Base-by-base conservation (phyloP, 805 yeast species). In the Metschnikowia drakensbergensis region DNA sequence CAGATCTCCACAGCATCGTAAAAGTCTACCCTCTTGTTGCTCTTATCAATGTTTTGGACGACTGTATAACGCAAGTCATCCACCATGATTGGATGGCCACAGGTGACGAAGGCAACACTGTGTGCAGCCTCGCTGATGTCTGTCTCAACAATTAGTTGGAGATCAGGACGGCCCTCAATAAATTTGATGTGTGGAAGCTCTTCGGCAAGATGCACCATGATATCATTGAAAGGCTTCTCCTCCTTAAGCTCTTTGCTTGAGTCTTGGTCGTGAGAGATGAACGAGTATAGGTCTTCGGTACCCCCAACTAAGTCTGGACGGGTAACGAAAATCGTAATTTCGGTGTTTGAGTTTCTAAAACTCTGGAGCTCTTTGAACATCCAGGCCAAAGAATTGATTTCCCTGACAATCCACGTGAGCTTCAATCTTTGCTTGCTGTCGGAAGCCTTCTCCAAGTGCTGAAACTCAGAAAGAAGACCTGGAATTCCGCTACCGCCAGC, bases 401-500 rank as follows among this genome's bases (percentile, higher is more conserved):
- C 61, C 42, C 61, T 46, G 11, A 62, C 47, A 8, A 65, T 60
- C 72, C 71, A 66, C 11, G 58, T 38, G 39, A 68, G 52, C 45
- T 58, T 58, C 34, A 61, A 46, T 25, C 48, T 49, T 13, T 57
- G 55, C 50, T 31, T 43, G 32, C 29, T 37, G 29, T 46, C 48
- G 9, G 47, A 46, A 1, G 53, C 49, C 8, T 49, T 39, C 13
- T 64, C 64, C 46, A 67, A 50, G 48, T 66, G 62, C 35, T 57
- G 46, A 38, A 72, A 74, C 54, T 74, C 75, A 17, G 73, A 69
- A 41, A 67, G 64, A 25, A 75, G 65, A 23, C 82, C 87, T 0
- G 92, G 83, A 45, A 86, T 71, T 46, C 94, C 94, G 46, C 81
- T 81, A 29, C 94, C 92, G 42, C 89, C 91, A 6, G 91, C 85